These are phyloP conservation scores for Thelonectria blattea DNA, from an alignment of 2,329 filamentous ascomycete genomes.

Conservation along the genomic window DNA sequence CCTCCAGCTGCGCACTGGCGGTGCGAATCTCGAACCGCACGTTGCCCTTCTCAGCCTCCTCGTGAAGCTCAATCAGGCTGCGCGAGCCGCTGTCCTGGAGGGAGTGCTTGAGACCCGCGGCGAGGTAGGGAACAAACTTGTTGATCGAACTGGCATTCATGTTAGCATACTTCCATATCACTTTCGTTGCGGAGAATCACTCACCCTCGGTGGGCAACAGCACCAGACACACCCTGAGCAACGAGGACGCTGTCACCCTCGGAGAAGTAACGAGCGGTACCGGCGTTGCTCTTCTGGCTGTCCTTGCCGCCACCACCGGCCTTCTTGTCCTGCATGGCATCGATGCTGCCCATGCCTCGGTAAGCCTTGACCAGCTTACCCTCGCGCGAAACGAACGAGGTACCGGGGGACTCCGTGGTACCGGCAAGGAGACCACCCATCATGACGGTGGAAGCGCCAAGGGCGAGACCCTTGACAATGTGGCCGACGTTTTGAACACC, in stretches of 20 bases:
- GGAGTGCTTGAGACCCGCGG: conserved; percentile 95
- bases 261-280: conserved; percentile 97
- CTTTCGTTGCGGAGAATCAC: neutral
- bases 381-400: conserved; percentile 94
- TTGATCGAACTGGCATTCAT: conserved; percentile 69
- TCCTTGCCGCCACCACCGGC: conserved; percentile 76
- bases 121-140: conserved; percentile 95
- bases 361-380: conserved; percentile 99
- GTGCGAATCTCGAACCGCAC: conserved; percentile 95
- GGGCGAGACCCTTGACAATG: conserved; percentile 96
- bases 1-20: conserved; percentile 93
- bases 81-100: conserved; percentile 92
- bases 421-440: conserved; percentile 98
- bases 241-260: conserved; percentile 95
- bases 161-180: conserved; percentile 39
- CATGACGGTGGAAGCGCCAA: conserved; percentile 96
- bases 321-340: conserved; percentile 99
- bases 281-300: conserved; percentile 84
- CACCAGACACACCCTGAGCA: conserved; percentile 92
- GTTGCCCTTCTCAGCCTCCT: conserved; percentile 73
- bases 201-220: conserved; percentile 76
- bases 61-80: conserved; percentile 79
- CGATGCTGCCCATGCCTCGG: conserved; percentile 98
- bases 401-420: conserved; percentile 95
- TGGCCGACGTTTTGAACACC: conserved; percentile 98